phyloP scores from a whole-genome alignment of 768 basidiomycete species.

The Boletus huronensis region DNA sequence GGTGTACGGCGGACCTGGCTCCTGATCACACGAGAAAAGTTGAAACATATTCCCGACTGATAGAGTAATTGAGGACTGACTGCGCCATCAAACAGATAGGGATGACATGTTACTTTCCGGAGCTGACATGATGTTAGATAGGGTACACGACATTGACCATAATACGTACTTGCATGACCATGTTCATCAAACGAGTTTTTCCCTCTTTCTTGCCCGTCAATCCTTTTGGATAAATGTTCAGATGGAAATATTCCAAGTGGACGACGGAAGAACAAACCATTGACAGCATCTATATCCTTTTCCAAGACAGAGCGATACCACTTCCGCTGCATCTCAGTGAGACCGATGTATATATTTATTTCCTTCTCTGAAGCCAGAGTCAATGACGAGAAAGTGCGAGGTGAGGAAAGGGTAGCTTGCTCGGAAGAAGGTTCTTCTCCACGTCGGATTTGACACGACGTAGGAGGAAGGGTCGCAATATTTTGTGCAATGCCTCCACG shows the following conservation, averaged over 20 bases:
- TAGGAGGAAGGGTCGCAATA: constrained; percentile 90
- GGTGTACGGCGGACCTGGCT: constrained; percentile 97
- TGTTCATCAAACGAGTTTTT: constrained; percentile 95
- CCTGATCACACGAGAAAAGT: constrained; percentile 39
- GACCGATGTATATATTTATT: constrained; percentile 96
- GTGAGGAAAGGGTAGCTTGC: constrained; percentile 37
- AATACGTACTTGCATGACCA: constrained; percentile 90
- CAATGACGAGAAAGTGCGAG: not conserved
- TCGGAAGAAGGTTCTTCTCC: constrained; percentile 92
- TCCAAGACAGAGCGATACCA: constrained; percentile 96
- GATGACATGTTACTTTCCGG: constrained; percentile 86
- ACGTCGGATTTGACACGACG: constrained; percentile 95
- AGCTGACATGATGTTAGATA: constrained; percentile 34
- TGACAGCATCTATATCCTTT: constrained; percentile 98
- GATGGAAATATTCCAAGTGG: not conserved
- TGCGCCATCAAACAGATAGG: constrained; percentile 92
- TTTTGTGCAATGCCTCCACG: constrained; percentile 96
- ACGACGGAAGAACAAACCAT: constrained; percentile 49
- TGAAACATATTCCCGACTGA: not conserved
- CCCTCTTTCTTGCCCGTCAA: constrained; percentile 97
- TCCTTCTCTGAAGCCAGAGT: constrained; percentile 71
- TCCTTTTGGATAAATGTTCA: constrained; percentile 40
- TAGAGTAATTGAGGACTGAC: constrained; percentile 35
- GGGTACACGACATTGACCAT: not conserved
- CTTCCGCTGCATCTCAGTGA: constrained; percentile 96